phyloP scores from a whole-genome alignment of 192 early-diverging fungal genomes.

The Coemansia sp. region DNA sequence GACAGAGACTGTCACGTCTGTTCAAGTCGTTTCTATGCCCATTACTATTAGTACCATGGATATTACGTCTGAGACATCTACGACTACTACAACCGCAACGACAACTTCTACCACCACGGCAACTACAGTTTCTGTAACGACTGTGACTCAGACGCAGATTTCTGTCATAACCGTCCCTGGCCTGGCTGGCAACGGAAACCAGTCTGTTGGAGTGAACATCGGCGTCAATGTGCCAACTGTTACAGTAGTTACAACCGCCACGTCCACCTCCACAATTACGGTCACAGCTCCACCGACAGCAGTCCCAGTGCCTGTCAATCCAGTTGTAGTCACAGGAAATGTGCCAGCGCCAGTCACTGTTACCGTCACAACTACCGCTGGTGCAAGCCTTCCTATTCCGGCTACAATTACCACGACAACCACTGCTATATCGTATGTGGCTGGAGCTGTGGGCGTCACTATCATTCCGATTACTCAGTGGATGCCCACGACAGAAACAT shows the following conservation, averaged over 20 bases:
- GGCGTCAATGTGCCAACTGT: background rate
- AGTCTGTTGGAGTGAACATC: background rate
- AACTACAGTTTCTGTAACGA: background rate
- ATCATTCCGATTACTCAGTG: conserved; percentile 1
- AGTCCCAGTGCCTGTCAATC: background rate
- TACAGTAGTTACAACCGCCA: background rate
- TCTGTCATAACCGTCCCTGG: background rate
- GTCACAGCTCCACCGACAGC: background rate
- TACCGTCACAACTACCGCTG: background rate
- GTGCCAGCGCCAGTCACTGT: conserved; percentile 3
- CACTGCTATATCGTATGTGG: background rate
- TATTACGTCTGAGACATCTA: background rate
- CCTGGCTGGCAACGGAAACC: background rate
- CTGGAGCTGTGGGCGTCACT: background rate
- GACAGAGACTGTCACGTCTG: background rate
- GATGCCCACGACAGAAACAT: background rate
- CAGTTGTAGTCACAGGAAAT: background rate
- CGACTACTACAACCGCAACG: background rate
- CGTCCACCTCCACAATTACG: background rate
- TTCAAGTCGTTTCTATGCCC: background rate
- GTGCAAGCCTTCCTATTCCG: background rate
- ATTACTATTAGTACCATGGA: background rate
- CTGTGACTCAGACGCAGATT: background rate
- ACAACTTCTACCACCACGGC: background rate
- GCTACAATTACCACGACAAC: background rate